Base-by-base conservation (phyloP, 2,329 filamentous ascomycete species). In the Camillea tinctor region DNA sequence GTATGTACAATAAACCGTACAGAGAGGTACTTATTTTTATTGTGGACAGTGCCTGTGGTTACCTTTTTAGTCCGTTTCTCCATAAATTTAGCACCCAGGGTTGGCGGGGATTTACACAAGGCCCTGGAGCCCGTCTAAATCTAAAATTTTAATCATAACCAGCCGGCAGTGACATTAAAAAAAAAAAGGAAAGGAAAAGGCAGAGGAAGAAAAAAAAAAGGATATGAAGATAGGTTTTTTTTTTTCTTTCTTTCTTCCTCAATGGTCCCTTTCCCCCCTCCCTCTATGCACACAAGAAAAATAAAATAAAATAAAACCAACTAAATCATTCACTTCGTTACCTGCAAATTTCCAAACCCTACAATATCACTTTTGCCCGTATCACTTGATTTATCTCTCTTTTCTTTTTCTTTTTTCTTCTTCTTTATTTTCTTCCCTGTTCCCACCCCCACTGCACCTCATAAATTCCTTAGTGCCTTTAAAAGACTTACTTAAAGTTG, bases 331-430 rank as follows among this genome's bases (percentile, higher is more conserved):
- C 60, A 56, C 57, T 60, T 62, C 63, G 57, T 66, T 64, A 57
- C 60, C 55, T 66, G 57, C 61, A 60, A 62, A 60, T 62, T 58
- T 52, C 64, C 64, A 59, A 64, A 62, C 48, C 60, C 53, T 65
- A 60, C 57, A 57, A 55, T 61, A 58, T 50, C 55, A 50, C 55
- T 60, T 55, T 22, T 55, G 26, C 19, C 13, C 51, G 59, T 63
- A 55, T 44, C 40, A 20, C 40, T 48, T 50, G 60, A 63, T 48
- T 63, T 58, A n/a, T n/a, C 57, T 59, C 56, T 55, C 52, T 56
- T 54, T 50, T 54, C 26, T 36, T 30, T 48, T 19, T 50, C 40
- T 40, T 50, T 26, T n/a, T 56, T 59, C 56, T 55, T 50, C 54
- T 54, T 50, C 56, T 30, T 36, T 30, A 36, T 19, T 50, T 30